Percentiles rank a stretch among this genome's conserved stretches.
Conservation (phyloP, 768 basidiomycete species). For the Tubosaeta brunneosetosa region DNA sequence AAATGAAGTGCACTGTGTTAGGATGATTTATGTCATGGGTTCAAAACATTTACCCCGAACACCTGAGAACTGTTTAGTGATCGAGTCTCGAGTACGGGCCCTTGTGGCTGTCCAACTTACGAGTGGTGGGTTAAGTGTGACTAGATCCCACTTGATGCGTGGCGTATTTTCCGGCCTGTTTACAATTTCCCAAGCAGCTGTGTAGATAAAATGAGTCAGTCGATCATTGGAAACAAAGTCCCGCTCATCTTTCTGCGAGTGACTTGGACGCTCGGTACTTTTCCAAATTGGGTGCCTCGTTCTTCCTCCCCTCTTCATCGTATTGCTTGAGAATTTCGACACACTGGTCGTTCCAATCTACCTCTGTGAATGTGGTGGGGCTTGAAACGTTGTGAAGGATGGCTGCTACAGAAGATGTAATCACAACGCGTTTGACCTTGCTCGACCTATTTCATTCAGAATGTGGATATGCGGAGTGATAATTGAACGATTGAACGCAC, state of each 20-base stretch:
- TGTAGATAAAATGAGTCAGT: not conserved
- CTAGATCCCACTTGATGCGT: slow-evolving; percentile 36
- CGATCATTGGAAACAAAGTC: not conserved
- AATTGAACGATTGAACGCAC: slow-evolving; percentile 25
- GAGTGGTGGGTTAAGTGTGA: slow-evolving; percentile 37
- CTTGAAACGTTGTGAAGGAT: slow-evolving; percentile 31
- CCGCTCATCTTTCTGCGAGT: slow-evolving; percentile 54
- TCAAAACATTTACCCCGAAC: slow-evolving; percentile 22
- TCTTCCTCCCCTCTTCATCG: slow-evolving; percentile 42
- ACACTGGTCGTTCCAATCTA: slow-evolving; percentile 55
- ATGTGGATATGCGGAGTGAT: not conserved
- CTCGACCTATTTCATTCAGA: slow-evolving; percentile 22
- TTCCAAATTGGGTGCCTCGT: slow-evolving; percentile 29
- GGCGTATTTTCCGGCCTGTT: slow-evolving; percentile 26
- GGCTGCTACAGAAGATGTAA: slow-evolving; percentile 60
- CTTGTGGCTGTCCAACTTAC: slow-evolving; percentile 17
- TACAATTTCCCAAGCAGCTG: slow-evolving; percentile 49
- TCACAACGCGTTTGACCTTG: slow-evolving; percentile 60
- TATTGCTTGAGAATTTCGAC: slow-evolving; percentile 39
- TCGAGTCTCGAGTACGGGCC: not conserved
- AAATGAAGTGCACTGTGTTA: not conserved
- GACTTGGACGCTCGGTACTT: slow-evolving; percentile 63
- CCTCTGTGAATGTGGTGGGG: slow-evolving; percentile 38
- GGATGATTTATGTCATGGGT: no score
- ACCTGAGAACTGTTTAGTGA: slow-evolving; percentile 12